Evolutionary conservation across 176 grass and related monocot genomes (phyloP).

Genomic region (Oryza glumipatula): DNA sequence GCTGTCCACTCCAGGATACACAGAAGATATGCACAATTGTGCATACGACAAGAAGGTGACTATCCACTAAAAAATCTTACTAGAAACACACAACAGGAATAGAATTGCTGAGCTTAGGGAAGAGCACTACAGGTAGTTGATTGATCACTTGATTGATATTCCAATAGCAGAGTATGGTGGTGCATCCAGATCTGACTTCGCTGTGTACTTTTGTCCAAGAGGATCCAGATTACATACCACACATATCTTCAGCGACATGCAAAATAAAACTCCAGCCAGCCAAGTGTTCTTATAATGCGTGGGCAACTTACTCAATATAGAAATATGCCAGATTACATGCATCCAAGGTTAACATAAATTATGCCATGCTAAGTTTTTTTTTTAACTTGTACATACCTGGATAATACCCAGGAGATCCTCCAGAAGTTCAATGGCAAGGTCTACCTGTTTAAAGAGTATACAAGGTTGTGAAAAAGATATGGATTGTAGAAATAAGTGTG

Average conservation of each 20-base stretch:
- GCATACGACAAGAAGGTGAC: not conserved
- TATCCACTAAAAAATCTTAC: not conserved
- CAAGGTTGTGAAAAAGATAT: conserved; percentile 32
- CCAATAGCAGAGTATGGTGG: not conserved
- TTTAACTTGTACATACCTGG: conserved; percentile 55
- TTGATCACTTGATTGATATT: not conserved
- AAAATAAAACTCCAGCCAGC: not conserved
- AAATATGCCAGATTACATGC: conserved; percentile 28
- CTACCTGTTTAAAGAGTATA: conserved; percentile 58
- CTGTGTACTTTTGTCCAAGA: not conserved
- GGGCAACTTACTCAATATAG: not conserved
- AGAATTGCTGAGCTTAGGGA: not conserved
- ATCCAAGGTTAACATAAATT: conserved; percentile 26
- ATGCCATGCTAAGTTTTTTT: conserved; percentile 21
- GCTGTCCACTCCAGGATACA: not conserved
- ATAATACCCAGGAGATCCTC: conserved; percentile 82
- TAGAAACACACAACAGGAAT: not conserved
- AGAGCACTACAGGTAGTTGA: not conserved
- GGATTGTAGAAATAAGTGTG: conserved; percentile 33
- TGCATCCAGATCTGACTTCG: not conserved
- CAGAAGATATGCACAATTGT: not conserved
- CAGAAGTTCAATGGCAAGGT: conserved; percentile 86
- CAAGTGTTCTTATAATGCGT: not conserved
- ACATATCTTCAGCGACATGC: not conserved
- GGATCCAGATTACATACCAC: not conserved